Conservation (phyloP, 768 basidiomycete genomes). For the Boletus insuetus region DNA sequence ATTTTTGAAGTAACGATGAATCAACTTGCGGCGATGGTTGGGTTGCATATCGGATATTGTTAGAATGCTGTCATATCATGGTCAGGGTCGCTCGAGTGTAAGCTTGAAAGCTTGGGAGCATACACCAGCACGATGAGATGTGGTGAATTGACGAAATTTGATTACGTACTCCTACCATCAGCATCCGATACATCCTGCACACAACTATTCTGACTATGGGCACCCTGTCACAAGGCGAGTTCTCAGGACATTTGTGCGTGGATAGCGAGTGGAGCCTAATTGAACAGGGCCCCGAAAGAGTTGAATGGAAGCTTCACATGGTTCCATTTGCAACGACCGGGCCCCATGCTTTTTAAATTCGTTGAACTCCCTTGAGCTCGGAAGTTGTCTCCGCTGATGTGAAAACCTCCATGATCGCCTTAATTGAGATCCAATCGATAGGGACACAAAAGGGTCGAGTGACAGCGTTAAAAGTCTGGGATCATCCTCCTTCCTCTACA, state of each 20-base stretch:
- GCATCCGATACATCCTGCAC: background rate
- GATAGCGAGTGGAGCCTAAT: background rate
- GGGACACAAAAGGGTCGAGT: no score
- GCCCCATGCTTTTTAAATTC: background rate
- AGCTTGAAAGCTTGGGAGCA: background rate
- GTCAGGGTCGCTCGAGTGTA: background rate
- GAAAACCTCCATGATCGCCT: background rate
- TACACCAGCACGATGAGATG: no score
- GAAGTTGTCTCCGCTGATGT: background rate
- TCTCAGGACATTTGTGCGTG: background rate
- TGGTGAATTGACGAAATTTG: no score
- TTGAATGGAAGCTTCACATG: background rate
- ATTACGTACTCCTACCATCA: no score
- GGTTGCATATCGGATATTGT: no score
- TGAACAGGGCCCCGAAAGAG: background rate
- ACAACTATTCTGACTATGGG: background rate
- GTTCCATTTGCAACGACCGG: background rate
- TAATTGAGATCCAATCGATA: no score
- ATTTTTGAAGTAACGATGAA: no score
- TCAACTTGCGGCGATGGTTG: no score
- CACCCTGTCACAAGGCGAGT: background rate
- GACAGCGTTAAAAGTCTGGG: no score
- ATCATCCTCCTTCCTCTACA: constrained; percentile 49
- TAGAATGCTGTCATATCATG: no score
- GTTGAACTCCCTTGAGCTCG: background rate